Percentiles rank a stretch among this genome's conserved stretches.
Evolutionary conservation across 2,329 filamentous ascomycete species (phyloP).

Genomic region (Penicillium sp.): DNA sequence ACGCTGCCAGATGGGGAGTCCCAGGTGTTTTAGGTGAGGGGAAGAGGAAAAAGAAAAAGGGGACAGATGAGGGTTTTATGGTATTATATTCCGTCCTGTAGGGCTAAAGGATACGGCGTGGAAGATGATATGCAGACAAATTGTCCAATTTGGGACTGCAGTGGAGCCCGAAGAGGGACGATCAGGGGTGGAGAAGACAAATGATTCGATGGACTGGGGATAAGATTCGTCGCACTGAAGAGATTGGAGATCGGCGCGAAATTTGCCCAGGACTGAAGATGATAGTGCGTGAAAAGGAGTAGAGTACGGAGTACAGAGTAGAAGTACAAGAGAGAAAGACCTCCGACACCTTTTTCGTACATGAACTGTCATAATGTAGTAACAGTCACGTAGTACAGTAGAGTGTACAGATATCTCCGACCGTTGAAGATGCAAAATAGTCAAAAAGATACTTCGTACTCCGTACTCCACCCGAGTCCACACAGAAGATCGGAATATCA

Average conservation of each 20-base stretch:
- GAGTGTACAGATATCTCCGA: background rate
- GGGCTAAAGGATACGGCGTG: background rate
- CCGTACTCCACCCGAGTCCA: too few relatives aligned
- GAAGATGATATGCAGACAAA: background rate
- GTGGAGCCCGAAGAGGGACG: conserved; percentile 7
- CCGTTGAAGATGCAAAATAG: too few relatives aligned
- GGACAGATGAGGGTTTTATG: background rate
- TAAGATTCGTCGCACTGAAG: conserved; percentile 3
- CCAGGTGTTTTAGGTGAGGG: conserved; percentile 6
- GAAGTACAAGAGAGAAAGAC: background rate
- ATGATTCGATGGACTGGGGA: conserved; percentile 2
- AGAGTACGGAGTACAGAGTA: too few relatives aligned
- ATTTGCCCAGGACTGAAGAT: too few relatives aligned
- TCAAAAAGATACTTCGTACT: too few relatives aligned
- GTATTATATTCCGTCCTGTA: background rate
- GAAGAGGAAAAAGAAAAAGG: background rate
- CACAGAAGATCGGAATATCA: background rate
- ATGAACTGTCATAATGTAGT: too few relatives aligned
- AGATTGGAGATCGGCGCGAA: conserved; percentile 15
- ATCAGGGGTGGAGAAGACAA: conserved; percentile 2
- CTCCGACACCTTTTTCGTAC: too few relatives aligned
- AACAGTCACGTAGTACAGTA: too few relatives aligned
- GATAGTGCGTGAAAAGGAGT: too few relatives aligned
- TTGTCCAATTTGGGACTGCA: background rate
- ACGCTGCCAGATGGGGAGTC: conserved; percentile 1